Percentiles rank a stretch among this genome's conserved stretches.
These are phyloP conservation scores for Sparassis latifolia DNA, from an alignment of 1,284 basidiomycete genomes.

Conservation along the genomic window DNA sequence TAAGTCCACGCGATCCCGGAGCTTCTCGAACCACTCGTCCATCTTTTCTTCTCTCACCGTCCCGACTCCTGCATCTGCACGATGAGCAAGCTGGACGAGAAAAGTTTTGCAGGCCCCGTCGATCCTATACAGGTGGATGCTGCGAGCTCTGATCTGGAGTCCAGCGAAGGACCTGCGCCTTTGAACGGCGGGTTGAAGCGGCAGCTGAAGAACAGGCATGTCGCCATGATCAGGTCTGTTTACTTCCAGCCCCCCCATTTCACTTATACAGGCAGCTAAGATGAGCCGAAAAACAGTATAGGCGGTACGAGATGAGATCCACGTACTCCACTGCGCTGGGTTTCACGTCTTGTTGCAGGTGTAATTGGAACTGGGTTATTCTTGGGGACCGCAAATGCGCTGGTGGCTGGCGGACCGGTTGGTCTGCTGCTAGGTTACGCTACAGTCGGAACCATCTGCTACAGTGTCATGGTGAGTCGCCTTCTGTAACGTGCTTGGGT, in stretches of 20 bases:
- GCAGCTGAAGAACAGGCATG: slow-evolving; percentile 33
- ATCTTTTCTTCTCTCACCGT: too few relatives aligned
- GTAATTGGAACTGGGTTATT: slow-evolving; percentile 74
- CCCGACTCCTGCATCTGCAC: too few relatives aligned
- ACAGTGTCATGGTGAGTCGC: slow-evolving; percentile 31
- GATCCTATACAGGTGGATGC: too few relatives aligned
- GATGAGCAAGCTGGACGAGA: too few relatives aligned
- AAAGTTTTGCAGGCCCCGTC: too few relatives aligned
- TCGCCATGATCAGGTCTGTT: slow-evolving; percentile 32
- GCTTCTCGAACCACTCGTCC: too few relatives aligned
- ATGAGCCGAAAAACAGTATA: slow-evolving; percentile 20
- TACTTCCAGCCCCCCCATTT: not conserved
- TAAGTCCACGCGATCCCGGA: too few relatives aligned
- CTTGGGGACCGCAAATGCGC: slow-evolving; percentile 54
- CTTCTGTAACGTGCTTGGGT: not conserved
- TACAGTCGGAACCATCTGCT: slow-evolving; percentile 58
- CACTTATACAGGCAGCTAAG: not conserved
- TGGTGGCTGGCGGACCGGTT: slow-evolving; percentile 49
- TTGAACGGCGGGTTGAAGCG: slow-evolving; percentile 22
- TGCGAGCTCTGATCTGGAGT: too few relatives aligned
- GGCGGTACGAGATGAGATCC: slow-evolving; percentile 20
- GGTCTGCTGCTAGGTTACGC: slow-evolving; percentile 63
- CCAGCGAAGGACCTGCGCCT: not conserved
- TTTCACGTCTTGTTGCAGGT: slow-evolving; percentile 34
- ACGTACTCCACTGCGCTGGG: not conserved